Base-by-base conservation (phyloP, 2,329 filamentous ascomycete species). In the Trichophyton equinum region DNA sequence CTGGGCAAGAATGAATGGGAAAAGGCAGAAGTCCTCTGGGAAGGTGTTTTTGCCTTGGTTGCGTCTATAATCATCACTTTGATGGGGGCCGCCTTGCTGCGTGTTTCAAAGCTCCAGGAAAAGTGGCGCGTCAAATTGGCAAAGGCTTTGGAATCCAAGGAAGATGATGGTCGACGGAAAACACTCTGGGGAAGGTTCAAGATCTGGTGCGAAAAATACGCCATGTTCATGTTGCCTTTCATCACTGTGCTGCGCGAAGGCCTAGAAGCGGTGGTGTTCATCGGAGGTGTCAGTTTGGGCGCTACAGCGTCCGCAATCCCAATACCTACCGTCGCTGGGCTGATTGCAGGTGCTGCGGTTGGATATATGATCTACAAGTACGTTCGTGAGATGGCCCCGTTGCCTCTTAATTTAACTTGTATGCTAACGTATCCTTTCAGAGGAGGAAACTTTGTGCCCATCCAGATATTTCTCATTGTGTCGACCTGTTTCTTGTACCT, bases 311-410 rank as follows among this genome's bases (percentile, higher is more conserved):
- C 61, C 2, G 47, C 61, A 9, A 62, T 62, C 33, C 61, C 61
- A 7, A 57, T 62, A 49, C 61, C 61, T n/a, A 60, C 61, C 18
- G 57, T 62, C 22, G 46, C 36, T 4, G 61, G 61, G 6, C 18
- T 62, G 18, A 33, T 60, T 27, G 61, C 61, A 22, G 61, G 61
- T 7, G 55, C 58, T 57, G 30, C 49, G 25, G 18, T 62, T 30
- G 61, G 61, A 5, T 62, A 57, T 38, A n/a, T 62, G 47, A 62
- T 62, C 27, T 62, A 60, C 27, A 62, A 62, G 61, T 62, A 57
- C 47, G 61, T 49, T 42, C n/a, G 25, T 15, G 25, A 15, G n/a
- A 8, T 15, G 15, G 25, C 1, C 13, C 13, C 8, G 13, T 33
- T 40, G 30, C 18, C 18, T 36, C 25, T 5, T 15, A 36, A 8